Evolutionary conservation across 2,329 filamentous ascomycete genomes (phyloP), one percentile per base, ranked within the genome.

Genomic region (Fusarium pilosicola): DNA sequence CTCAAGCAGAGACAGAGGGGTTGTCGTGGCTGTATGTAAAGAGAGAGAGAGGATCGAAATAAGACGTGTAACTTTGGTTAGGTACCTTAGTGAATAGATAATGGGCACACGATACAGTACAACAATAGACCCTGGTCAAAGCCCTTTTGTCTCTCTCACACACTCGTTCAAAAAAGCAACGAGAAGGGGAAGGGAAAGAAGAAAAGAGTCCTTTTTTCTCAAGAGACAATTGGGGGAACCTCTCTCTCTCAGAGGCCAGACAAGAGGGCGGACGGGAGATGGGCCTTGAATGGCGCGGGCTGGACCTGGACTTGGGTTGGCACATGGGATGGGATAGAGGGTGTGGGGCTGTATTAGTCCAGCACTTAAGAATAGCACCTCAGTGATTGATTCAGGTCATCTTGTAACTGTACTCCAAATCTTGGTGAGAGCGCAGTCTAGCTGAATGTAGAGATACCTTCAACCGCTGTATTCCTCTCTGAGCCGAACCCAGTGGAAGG

Each of bases 301-400:
- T 61, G 30, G 42, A 48, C 46, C 32, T 65, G 36, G 46, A 54
- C 46, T 52, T 56, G 51, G 63, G 52, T 44, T 73, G 70, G 65
- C 56, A 73, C 70, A 71, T 68, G 45, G 71, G 41, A 70, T 24
- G 30, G 24, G 46, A 48, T 48, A 32, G 55, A 67, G 55, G 59
- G 71, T 74, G 71, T 74, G 71, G 71, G 55, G 59, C 71, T 30
- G 30, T 22, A 44, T 58, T 48, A 51, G 57, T 36, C 59, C 60
- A 70, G 65, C 70, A 73, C 64, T 64, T 69, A 64, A 69, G 66
- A 65, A 69, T 70, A 59, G 41, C 66, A 32, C 30, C 30, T 32
- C 30, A 70, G 39, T 57, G 36, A 59, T 70, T 10, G 52, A 70
- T 70, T 65, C 66, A 65, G 52, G 36, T 38, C 30, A 28, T 26